Conservation (phyloP, 495 filamentous ascomycete genomes). For the Penicillium crystallinum region DNA sequence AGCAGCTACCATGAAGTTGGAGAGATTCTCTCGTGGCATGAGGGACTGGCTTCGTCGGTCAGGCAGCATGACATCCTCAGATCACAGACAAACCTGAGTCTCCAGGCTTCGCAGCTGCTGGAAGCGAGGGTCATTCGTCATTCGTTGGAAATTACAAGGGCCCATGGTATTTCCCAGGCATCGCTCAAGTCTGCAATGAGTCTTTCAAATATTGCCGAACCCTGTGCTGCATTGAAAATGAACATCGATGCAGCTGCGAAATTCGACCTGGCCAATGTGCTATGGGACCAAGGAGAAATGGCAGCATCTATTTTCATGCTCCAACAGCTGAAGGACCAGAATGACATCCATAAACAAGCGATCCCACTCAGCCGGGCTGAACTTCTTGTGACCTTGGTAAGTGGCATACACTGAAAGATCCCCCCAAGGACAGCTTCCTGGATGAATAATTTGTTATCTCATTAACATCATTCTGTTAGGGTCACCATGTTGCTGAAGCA, state of each 20-base stretch:
- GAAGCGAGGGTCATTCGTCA: slow-evolving; percentile 70
- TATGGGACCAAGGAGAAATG: slow-evolving; percentile 95
- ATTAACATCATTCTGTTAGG: slow-evolving; percentile 35
- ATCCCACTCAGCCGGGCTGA: slow-evolving; percentile 71
- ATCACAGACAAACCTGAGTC: slow-evolving; percentile 48
- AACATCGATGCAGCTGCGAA: slow-evolving; percentile 67
- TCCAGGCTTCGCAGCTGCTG: slow-evolving; percentile 59
- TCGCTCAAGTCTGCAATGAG: slow-evolving; percentile 78
- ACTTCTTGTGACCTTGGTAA: slow-evolving; percentile 77
- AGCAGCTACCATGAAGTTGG: slow-evolving; percentile 73
- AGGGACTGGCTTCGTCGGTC: slow-evolving; percentile 76
- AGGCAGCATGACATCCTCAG: slow-evolving; percentile 61
- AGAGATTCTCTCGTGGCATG: slow-evolving; percentile 74
- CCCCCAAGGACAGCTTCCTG: background rate
- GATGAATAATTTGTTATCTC: background rate
- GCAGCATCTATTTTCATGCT: slow-evolving; percentile 87
- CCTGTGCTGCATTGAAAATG: slow-evolving; percentile 63
- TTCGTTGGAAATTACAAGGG: slow-evolving; percentile 67
- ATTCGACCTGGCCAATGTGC: slow-evolving; percentile 76
- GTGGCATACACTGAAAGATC: slow-evolving; percentile 2
- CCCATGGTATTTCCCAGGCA: slow-evolving; percentile 76
- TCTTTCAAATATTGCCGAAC: slow-evolving; percentile 64
- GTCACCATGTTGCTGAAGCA: slow-evolving; percentile 83
- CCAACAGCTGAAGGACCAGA: slow-evolving; percentile 59
- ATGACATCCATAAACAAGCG: slow-evolving; percentile 62